These are phyloP conservation scores for Erodium chrysanthum DNA, from an alignment of 441 rosid genomes.

Conservation along the genomic window DNA sequence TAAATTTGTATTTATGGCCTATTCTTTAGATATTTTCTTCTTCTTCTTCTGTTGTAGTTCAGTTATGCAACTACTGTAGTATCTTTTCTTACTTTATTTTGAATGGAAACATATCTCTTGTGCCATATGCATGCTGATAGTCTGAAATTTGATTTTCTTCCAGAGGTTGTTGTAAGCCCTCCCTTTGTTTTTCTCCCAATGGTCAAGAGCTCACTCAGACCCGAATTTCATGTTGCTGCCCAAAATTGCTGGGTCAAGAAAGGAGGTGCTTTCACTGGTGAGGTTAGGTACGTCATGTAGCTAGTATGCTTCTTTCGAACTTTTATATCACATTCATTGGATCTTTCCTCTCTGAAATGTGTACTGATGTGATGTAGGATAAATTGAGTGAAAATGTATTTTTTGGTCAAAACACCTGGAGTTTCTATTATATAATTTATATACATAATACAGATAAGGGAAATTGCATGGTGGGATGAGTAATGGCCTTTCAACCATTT, in stretches of 20 bases:
- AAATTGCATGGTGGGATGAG: background rate
- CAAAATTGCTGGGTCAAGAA: slow-evolving; percentile 75
- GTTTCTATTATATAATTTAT: background rate
- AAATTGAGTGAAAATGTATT: too few relatives aligned
- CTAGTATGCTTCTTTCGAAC: background rate
- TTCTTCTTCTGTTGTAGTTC: background rate
- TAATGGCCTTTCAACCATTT: too few relatives aligned
- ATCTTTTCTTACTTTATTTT: background rate
- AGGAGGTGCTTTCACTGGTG: slow-evolving; percentile 75
- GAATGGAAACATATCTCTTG: background rate
- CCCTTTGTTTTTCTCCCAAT: slow-evolving; percentile 52
- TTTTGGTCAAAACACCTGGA: too few relatives aligned
- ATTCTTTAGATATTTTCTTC: background rate
- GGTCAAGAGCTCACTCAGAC: slow-evolving; percentile 39
- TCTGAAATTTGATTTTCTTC: slow-evolving; percentile 8
- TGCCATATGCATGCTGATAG: background rate
- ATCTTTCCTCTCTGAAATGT: background rate
- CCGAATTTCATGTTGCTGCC: slow-evolving; percentile 53
- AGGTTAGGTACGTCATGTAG: slow-evolving; percentile 40
- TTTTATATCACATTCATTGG: background rate
- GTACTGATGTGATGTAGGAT: too few relatives aligned
- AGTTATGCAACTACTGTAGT: background rate
- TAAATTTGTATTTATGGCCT: background rate
- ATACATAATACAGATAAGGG: background rate
- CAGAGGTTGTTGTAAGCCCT: slow-evolving; percentile 74